Evolutionary conservation across 176 grass and related monocot genomes (phyloP), one percentile per base, ranked within the genome.

Genomic region (Rhynchospora tenuis): DNA sequence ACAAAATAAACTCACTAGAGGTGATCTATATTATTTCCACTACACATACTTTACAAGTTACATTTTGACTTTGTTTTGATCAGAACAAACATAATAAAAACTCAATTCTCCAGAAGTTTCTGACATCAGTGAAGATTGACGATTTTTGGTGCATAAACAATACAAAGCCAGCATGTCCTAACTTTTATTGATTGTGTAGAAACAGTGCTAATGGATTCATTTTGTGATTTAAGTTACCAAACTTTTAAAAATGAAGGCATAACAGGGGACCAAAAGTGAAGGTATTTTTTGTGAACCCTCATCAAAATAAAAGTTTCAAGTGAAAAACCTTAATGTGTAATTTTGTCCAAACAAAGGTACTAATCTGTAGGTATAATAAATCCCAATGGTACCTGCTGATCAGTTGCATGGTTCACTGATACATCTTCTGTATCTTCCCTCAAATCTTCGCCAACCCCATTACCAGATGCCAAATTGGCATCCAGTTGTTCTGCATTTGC

Each of bases 401-500:
- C 79, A 45, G 54, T 22, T 11, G 26, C 27, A 52, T 14, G 16
- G 28, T 86, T 84, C 60, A 86, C 57, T 24, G 33, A 82, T 15
- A 62, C 61, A 64, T 31, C 80, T 86, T 86, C 84, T 16, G 60
- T 12, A 57, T 73, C 84, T 11, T 47, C 43, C 80, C 69, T 10
- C 75, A 74, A 79, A 81, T 91, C 68, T 85, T 74, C 7, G 50
- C 84, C 5, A 88, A 78, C 62, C 85, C 63, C 83, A 76, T 84
- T 85, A 88, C 28, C 56, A 83, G 87, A 27, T 85, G 86, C 16
- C 83, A 82, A 82, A 26, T 75, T 79, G 19, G 81, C 28, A 51
- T 82, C 63, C 3, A 62, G 71, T 1, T 59, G 59, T 1, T 59
- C 64, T 56, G 61, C 83, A 31, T 90, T 88, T 52, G 81, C 87